Percentiles rank a stretch among this genome's conserved stretches.
phyloP scores from a whole-genome alignment of 176 grass and related monocot species.

The Rhipidocladum racemiflorum region DNA sequence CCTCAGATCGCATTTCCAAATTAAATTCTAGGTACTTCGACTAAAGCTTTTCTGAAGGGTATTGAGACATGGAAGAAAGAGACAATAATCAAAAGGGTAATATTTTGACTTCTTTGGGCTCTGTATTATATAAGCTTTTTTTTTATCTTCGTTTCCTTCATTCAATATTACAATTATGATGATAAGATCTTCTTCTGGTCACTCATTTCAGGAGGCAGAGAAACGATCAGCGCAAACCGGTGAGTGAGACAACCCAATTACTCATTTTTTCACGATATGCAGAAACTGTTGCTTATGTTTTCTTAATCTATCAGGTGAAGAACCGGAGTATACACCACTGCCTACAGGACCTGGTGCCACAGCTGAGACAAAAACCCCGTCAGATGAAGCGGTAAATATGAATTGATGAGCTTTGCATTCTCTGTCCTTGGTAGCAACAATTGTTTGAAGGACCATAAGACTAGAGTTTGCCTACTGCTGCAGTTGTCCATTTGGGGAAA shows the following conservation, averaged over 20 bases:
- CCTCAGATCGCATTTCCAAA: background rate
- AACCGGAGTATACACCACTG: slow-evolving; percentile 46
- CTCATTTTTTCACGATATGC: background rate
- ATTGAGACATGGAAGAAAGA: slow-evolving; percentile 71
- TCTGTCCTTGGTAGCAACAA: background rate
- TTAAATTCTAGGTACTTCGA: slow-evolving; percentile 55
- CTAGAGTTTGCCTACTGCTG: background rate
- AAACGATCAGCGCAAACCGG: slow-evolving; percentile 24
- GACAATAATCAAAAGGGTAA: slow-evolving; percentile 47
- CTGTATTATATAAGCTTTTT: background rate
- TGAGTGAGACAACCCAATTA: slow-evolving; percentile 22
- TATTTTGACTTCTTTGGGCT: background rate
- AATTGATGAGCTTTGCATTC: background rate
- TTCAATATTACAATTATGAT: background rate
- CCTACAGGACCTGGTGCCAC: background rate
- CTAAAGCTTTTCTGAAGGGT: slow-evolving; percentile 65
- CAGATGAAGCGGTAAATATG: slow-evolving; percentile 21
- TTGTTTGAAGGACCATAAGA: background rate
- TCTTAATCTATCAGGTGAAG: slow-evolving; percentile 35
- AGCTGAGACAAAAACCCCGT: background rate
- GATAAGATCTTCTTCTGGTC: background rate
- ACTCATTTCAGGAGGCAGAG: slow-evolving; percentile 35
- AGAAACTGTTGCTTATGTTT: background rate
- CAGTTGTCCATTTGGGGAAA: slow-evolving; percentile 66
- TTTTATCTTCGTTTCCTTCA: background rate